Conservation (phyloP, 2,329 filamentous ascomycete species). For the Xylariaceae sp. region DNA sequence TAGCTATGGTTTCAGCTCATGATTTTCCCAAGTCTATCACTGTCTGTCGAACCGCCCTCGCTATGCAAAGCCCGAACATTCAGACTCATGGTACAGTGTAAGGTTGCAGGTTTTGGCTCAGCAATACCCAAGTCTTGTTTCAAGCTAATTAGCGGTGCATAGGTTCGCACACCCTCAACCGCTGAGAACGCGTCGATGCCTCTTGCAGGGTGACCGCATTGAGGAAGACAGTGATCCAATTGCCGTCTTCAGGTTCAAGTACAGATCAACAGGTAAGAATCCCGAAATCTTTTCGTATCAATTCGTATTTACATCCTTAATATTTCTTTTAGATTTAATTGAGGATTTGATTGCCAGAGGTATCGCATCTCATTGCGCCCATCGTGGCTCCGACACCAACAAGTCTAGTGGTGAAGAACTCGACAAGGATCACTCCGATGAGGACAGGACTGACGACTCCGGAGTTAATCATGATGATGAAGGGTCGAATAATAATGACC, state of each 20-base stretch:
- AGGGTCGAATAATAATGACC: too few species aligned
- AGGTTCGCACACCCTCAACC: slow-evolving; percentile 1
- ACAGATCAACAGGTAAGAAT: slow-evolving; percentile 14
- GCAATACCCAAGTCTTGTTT: not conserved
- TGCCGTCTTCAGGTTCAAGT: slow-evolving; percentile 14
- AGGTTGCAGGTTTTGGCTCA: not conserved
- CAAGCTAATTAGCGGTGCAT: not conserved
- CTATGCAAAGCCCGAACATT: slow-evolving; percentile 16
- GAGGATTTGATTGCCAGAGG: slow-evolving; percentile 5
- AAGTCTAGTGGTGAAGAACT: too few species aligned
- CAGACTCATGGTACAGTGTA: slow-evolving; percentile 21
- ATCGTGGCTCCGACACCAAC: too few species aligned
- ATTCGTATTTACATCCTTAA: not conserved
- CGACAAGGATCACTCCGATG: too few species aligned
- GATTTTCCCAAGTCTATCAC: slow-evolving; percentile 1
- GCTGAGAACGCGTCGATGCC: slow-evolving; percentile 1
- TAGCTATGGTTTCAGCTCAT: not conserved
- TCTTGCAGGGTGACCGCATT: slow-evolving; percentile 5
- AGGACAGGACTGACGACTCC: too few species aligned
- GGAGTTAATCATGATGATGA: too few species aligned
- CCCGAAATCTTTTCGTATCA: not conserved
- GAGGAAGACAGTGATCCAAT: slow-evolving; percentile 9
- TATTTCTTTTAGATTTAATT: not conserved
- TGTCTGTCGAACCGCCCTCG: slow-evolving; percentile 16
- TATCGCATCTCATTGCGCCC: too few species aligned